Evolutionary conservation across 495 filamentous ascomycete species (phyloP).

Genomic region (Lasiosphaeria hispida): DNA sequence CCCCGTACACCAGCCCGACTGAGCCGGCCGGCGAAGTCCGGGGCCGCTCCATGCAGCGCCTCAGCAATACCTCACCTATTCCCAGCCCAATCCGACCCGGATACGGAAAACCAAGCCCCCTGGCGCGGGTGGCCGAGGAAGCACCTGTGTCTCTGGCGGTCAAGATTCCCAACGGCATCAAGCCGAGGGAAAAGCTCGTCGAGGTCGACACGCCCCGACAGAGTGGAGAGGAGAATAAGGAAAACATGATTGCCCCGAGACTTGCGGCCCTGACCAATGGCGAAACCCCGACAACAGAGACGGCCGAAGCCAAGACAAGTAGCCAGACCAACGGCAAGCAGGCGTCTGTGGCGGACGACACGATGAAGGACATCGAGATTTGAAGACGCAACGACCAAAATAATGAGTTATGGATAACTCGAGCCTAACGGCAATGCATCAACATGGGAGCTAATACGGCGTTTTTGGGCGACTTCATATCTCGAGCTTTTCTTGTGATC

Average conservation of each 20-base stretch:
- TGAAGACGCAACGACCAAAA: conserved; percentile 24
- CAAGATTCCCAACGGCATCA: conserved; percentile 16
- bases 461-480: conserved; percentile 12
- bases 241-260: conserved; percentile 26
- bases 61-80: conserved; percentile 50
- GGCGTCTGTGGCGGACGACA: conserved; percentile 39
- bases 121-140: conserved; percentile 55
- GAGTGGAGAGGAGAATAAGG: conserved; percentile 46
- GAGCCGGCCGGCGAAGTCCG: conserved; percentile 46
- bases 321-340: conserved; percentile 35
- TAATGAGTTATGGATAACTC: conserved; percentile 6
- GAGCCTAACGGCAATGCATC: conserved; percentile 12
- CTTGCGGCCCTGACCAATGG: conserved; percentile 32
- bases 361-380: conserved; percentile 61
- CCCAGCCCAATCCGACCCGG: conserved; percentile 52
- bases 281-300: conserved; percentile 24
- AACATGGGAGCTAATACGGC: not conserved
- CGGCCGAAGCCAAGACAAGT: conserved; percentile 17
- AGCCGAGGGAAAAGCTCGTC: conserved; percentile 28
- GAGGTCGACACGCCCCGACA: conserved; percentile 53
- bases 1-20: conserved; percentile 53
- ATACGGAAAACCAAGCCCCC: conserved; percentile 49
- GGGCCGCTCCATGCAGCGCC: conserved; percentile 54
- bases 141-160: conserved; percentile 20
- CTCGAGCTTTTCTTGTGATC: not conserved